Base-by-base conservation (phyloP, 805 yeast genomes). In the Metschnikowia cubensis region DNA sequence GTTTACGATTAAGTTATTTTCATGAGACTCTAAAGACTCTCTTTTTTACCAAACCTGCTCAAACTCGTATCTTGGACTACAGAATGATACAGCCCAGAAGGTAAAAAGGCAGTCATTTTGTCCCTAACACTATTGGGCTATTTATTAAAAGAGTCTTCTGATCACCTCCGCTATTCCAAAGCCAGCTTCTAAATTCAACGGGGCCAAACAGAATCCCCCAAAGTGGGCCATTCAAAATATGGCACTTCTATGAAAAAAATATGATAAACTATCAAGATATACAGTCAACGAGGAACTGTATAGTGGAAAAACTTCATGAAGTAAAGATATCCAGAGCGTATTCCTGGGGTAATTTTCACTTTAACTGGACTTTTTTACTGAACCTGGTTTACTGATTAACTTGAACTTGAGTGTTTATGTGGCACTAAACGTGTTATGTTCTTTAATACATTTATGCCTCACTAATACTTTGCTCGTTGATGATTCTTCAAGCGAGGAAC, bases 231-330 rank as follows among this genome's bases (percentile, higher is more conserved):
- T 21, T 21, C 31, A 32, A 32, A 32, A 33, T 42, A 20, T 33
- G 31, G 6, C 10, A 6, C 13, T 33, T 37, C 37, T 33, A 29
- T n/a, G 6, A 37, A 42, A 10, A 31, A 33, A 18, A 31, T 42
- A 42, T 21, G 45, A 42, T 6, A 56, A 55, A 4, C 45, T 74
- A 2, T n/a, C 66, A 1, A 33, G 53, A 1, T 53, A 60, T 2
- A 44, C 62, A 0, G 57, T 75, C 3, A 44, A 56, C 1, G 47
- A 54, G 10, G 76, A 71, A 43, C 55, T 70, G 15, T 5, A 38
- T 0, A 47, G 49, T 73, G 3, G 65, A 65, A 2, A 65, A 62
- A 22, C 43, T 69, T 3, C 53, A 69, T 5, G 11, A 25, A 25
- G 29, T 7, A 8, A 8, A 25, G 3, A 3, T 8, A 7, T 8